These are phyloP conservation scores for Quillaja saponaria DNA, from an alignment of 306 rosid species.

Conservation along the genomic window DNA sequence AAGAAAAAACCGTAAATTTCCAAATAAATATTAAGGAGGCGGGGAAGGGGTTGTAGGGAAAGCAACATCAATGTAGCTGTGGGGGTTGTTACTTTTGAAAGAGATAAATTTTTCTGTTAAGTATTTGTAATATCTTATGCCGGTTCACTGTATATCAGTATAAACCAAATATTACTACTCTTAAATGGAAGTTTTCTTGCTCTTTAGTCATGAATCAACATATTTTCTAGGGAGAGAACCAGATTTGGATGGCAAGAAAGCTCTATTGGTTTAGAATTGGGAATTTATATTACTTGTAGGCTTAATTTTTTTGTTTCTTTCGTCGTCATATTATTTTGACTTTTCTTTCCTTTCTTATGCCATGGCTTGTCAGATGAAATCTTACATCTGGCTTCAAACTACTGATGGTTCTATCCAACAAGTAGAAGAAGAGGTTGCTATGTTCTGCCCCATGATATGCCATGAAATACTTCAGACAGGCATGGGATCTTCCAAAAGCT, in stretches of 20 bases:
- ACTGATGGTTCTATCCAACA: constrained; percentile 86
- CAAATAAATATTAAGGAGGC: no score
- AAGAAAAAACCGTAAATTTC: no score
- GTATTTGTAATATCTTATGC: no score
- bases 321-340: not conserved
- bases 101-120: no score
- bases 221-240: not conserved
- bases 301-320: constrained; percentile 26
- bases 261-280: constrained; percentile 2
- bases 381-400: constrained; percentile 88
- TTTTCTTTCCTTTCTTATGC: constrained; percentile 13
- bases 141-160: not conserved
- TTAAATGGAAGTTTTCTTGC: not conserved
- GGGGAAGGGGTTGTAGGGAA: no score
- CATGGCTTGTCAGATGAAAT: constrained; percentile 67
- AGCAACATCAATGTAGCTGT: no score
- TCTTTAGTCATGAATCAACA: no score
- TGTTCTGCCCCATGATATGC: constrained; percentile 92
- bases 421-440: constrained; percentile 90
- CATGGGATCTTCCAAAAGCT: constrained; percentile 81
- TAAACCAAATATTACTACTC: not conserved
- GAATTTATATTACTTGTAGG: not conserved
- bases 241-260: constrained; percentile 2
- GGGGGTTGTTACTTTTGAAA: no score
- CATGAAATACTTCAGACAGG: constrained; percentile 76